Evolutionary conservation across 768 basidiomycete species (phyloP).

Genomic region (Leucosporidium yakuticum): DNA sequence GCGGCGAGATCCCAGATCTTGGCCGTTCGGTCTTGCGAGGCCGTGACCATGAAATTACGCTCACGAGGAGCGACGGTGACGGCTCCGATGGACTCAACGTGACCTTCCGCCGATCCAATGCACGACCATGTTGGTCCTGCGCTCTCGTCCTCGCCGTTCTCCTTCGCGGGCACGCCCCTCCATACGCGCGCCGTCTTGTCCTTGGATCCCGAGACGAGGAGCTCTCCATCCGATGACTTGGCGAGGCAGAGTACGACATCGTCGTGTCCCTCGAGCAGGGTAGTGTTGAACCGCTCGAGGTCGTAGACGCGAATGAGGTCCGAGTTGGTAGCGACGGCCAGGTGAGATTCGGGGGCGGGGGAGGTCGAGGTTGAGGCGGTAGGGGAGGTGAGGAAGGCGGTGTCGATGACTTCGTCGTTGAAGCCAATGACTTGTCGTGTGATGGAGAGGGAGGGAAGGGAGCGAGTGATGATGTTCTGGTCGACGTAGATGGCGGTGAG

Average conservation of each 20-base stretch:
- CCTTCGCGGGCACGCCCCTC: slow-evolving; percentile 47
- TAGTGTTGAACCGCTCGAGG: slow-evolving; percentile 66
- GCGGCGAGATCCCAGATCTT: slow-evolving; percentile 90
- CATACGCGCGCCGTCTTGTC: slow-evolving; percentile 83
- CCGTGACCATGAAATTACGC: slow-evolving; percentile 73
- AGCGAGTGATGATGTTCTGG: slow-evolving; percentile 92
- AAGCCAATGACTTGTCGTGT: slow-evolving; percentile 84
- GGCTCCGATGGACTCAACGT: slow-evolving; percentile 88
- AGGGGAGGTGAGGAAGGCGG: slow-evolving; percentile 61
- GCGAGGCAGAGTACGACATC: slow-evolving; percentile 88
- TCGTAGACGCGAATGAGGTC: slow-evolving; percentile 88
- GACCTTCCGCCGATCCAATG: slow-evolving; percentile 83
- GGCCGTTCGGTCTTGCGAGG: slow-evolving; percentile 92
- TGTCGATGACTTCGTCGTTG: slow-evolving; percentile 96
- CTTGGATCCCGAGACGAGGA: slow-evolving; percentile 88
- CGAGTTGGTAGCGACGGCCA: slow-evolving; percentile 97
- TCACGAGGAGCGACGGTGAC: slow-evolving; percentile 67
- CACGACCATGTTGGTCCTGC: slow-evolving; percentile 56
- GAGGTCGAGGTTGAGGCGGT: slow-evolving; percentile 27
- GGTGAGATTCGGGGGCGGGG: slow-evolving; percentile 54
- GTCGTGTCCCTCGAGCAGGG: slow-evolving; percentile 77
- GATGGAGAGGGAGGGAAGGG: slow-evolving; percentile 55
- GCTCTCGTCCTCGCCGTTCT: not conserved
- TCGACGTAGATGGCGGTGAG: slow-evolving; percentile 85
- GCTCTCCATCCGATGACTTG: slow-evolving; percentile 56